Evolutionary conservation across 108 stramenopile species (phyloP).

Genomic region (Craspedostauros australis): DNA sequence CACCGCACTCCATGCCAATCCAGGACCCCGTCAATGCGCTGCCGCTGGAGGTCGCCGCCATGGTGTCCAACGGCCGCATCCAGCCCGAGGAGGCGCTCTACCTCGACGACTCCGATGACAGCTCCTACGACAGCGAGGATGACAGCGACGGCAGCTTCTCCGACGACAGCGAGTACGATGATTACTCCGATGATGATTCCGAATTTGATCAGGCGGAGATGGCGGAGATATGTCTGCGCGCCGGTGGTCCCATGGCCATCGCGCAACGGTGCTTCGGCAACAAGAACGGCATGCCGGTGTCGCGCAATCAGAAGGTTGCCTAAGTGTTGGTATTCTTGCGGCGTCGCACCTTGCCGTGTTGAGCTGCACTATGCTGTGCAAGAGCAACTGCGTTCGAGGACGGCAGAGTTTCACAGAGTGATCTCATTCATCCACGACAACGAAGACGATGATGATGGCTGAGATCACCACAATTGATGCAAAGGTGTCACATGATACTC

Average conservation of each 20-base stretch:
- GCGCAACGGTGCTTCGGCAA: conserved; percentile 16
- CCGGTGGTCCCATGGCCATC: conserved; percentile 13
- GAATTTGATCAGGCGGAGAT: conserved; percentile 11
- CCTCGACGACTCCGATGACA: conserved; percentile 6
- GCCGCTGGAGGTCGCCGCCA: conserved; percentile 14
- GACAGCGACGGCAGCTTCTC: neutral
- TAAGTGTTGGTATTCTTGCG: no score
- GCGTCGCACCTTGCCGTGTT: no score
- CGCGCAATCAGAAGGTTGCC: no score
- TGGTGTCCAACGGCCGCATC: conserved; percentile 23
- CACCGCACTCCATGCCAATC: conserved; percentile 23
- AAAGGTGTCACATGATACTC: no score
- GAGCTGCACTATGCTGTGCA: no score
- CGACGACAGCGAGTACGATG: neutral
- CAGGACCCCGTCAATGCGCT: conserved; percentile 23
- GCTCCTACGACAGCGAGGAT: conserved; percentile 4
- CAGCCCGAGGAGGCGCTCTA: conserved; percentile 24
- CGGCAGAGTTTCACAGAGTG: no score
- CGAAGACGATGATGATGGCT: no score
- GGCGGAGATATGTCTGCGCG: conserved; percentile 15
- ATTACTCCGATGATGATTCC: conserved; percentile 1
- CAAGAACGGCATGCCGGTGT: no score
- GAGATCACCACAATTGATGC: no score
- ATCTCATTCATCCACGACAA: no score
- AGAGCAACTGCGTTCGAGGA: no score